Base-by-base conservation (phyloP, 1,284 basidiomycete genomes). In the Rhodotorula sp. region DNA sequence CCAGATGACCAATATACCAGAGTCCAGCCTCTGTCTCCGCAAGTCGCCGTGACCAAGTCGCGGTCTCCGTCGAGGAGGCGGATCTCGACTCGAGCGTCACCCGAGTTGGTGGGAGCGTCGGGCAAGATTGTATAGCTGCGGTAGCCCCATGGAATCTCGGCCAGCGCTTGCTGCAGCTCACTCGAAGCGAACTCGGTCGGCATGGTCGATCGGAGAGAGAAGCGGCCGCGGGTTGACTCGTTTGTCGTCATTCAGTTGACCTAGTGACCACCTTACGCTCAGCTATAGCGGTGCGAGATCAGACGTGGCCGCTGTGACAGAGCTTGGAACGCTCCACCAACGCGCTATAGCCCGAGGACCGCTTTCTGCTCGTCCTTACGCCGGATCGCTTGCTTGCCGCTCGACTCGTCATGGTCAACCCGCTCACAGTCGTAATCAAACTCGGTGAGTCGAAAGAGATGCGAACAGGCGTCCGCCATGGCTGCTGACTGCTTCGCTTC, bases 361-460 rank as follows among this genome's bases (percentile, higher is more conserved):
- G n/a, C n/a, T n/a, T n/a, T n/a, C 24, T 37, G 10, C 24, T 53
- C 5, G 6, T 6, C 33, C 46, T 33, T 29, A 4, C 55, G 37
- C n/a, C 54, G 22, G 15, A 20, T 33, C 6, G n/a, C 60, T 45
- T 29, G 17, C 6, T 10, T 17, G 46, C 20, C n/a, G 24, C 30
- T 48, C n/a, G n/a, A 24, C 20, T 1, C 54, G 44, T 18, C 12
- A 70, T 69, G 63, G 49, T 49, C 15, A 67, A 72, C 22, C 72
- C 66, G 20, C 51, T 80, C 56, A 93, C 89, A 5, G 89, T 93
- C 67, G 91, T 93, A 64, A 91, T 93, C 82, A 93, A 93, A 82
- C 86, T 93, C 42, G 91, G 90, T 91, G 69, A 66, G 85, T 15
- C 15, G 8, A 6, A 5, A 3, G 30, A 26, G 24, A 8, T 14